Evolutionary conservation across 2,329 filamentous ascomycete species (phyloP).

Genomic region (Elsinoe perseae): DNA sequence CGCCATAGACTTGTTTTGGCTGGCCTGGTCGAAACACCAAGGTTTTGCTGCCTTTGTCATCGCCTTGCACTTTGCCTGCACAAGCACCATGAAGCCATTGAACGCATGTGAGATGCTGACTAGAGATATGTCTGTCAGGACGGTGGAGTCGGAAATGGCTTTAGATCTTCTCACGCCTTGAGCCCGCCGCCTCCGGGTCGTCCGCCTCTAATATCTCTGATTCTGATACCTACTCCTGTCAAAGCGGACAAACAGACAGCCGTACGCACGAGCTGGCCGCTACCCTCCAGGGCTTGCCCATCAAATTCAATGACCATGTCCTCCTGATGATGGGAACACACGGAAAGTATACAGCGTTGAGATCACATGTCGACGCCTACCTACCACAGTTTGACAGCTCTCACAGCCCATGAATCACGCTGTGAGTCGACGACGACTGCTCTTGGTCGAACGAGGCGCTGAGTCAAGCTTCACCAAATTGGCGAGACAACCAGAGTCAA

Average conservation of each 20-base stretch:
- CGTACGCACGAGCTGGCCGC: slow-evolving; percentile 53
- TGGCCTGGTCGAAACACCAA: slow-evolving; percentile 34
- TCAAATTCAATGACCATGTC: slow-evolving; percentile 36
- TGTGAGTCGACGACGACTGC: neutral
- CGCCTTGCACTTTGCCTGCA: slow-evolving; percentile 36
- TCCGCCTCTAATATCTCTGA: slow-evolving; percentile 49
- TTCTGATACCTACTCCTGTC: slow-evolving; percentile 42
- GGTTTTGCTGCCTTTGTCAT: slow-evolving; percentile 36
- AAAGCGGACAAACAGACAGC: slow-evolving; percentile 49
- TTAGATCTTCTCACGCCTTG: slow-evolving; percentile 30
- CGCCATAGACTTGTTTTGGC: neutral
- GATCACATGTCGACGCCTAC: neutral
- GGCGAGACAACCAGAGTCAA: neutral
- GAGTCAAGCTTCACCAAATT: neutral
- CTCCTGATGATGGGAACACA: slow-evolving; percentile 20
- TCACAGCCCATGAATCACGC: neutral
- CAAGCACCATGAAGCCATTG: slow-evolving; percentile 46
- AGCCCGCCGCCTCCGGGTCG: slow-evolving; percentile 46
- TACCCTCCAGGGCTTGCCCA: slow-evolving; percentile 53
- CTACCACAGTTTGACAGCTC: neutral
- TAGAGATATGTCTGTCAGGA: neutral
- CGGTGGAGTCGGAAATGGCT: neutral
- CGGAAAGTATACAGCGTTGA: no score
- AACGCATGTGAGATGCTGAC: slow-evolving; percentile 50
- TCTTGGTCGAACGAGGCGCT: no score